Evolutionary conservation across 2,329 filamentous ascomycete genomes (phyloP), one percentile per base, ranked within the genome.

Genomic region (Huntiella abstrusa): DNA sequence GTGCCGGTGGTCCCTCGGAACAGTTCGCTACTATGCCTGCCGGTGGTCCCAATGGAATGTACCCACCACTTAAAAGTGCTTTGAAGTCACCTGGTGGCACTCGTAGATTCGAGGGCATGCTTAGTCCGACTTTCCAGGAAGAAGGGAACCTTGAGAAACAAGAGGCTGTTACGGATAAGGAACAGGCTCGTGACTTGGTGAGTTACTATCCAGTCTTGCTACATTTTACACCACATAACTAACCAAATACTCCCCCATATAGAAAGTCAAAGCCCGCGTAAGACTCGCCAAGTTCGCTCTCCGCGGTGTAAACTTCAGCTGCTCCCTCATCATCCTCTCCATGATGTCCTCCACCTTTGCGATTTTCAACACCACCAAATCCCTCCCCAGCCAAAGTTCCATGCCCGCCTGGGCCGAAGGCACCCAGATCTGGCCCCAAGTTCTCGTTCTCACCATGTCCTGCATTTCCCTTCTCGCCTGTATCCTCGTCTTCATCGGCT

Each of bases 301-400:
- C n/a, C 81, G 91, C 53, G 81, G 85, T 48, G 83, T 96, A 64
- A 95, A 88, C 70, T 96, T 98, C 63, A 86, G 84, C 62, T 98
- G 91, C 69, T 88, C 83, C 61, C 71, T 96, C 51, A 95, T 98
- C 59, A 84, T 98, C 53, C 73, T 98, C 49, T 71, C 86, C 51
- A 88, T 98, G 75, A 68, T 98, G 46, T 78, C 82, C 11, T 75
- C 84, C n/a, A 85, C 84, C 3, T 83, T 98, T 57, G 67, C 77
- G 54, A 87, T 98, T 61, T 98, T 98, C 75, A 85, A 91, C 61
- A 74, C 86, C 43, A 95, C 91, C 49, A 83, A 75, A 58, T 46
- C 64, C 12, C 68, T 98, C 2, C 75, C 86, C 33, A 57, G 75
- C 11, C 75, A 88, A 53, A 94, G 84, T 66, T 76, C 73, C 51